Percentiles rank a stretch among this genome's conserved stretches.
Evolutionary conservation across 1,284 basidiomycete species (phyloP).

Genomic region (Rhodotorula sp.): DNA sequence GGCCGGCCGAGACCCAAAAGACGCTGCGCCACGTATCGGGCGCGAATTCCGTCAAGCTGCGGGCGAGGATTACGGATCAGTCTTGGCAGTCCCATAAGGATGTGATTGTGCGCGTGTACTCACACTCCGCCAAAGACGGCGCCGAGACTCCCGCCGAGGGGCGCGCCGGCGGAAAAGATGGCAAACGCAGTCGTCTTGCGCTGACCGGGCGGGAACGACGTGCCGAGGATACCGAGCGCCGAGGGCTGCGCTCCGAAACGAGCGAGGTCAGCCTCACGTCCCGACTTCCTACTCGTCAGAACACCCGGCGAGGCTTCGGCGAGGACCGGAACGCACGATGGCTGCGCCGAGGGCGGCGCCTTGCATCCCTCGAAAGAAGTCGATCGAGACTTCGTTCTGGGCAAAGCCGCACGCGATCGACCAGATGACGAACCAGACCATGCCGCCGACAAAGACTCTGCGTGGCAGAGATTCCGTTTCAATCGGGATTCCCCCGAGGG

Average conservation of each 20-base stretch:
- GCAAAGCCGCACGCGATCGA: slow-evolving; percentile 47
- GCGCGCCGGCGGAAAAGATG: slow-evolving; percentile 61
- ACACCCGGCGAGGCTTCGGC: too few relatives aligned
- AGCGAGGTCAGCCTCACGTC: background rate
- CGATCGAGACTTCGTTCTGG: slow-evolving; percentile 44
- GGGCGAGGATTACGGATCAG: too few relatives aligned
- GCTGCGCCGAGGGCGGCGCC: slow-evolving; percentile 24
- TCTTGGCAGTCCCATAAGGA: too few relatives aligned
- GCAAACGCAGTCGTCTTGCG: slow-evolving; percentile 47
- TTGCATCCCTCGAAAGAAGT: slow-evolving; percentile 45
- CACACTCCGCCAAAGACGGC: slow-evolving; percentile 63
- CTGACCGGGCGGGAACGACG: slow-evolving; percentile 46
- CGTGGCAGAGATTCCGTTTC: too few relatives aligned
- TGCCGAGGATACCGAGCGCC: slow-evolving; percentile 46
- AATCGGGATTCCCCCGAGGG: too few relatives aligned
- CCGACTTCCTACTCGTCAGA: too few relatives aligned
- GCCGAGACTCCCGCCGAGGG: slow-evolving; percentile 70
- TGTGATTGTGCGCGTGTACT: background rate
- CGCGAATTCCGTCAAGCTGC: slow-evolving; percentile 62
- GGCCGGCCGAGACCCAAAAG: slow-evolving; percentile 60
- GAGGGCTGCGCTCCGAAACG: slow-evolving; percentile 12
- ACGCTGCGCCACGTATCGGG: slow-evolving; percentile 60
- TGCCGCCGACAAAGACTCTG: slow-evolving; percentile 43
- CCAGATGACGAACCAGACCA: slow-evolving; percentile 46
- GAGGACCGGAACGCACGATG: slow-evolving; percentile 11